A percentile compares a stretch with the other conserved stretches of the same genome.
Conservation (phyloP, 805 yeast genomes). For the Maudiozyma serrabonitensis region DNA sequence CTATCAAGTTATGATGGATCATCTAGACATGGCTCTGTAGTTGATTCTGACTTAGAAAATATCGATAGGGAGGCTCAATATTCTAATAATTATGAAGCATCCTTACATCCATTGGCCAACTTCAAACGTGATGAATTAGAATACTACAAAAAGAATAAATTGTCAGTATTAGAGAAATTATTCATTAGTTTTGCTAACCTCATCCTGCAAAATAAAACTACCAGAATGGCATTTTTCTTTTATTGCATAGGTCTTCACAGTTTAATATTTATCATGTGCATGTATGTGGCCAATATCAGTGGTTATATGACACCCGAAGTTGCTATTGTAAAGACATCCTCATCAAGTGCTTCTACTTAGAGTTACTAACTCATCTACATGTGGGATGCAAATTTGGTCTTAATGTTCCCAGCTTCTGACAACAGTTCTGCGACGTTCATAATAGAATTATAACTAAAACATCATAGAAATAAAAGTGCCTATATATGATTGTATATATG, state of each 20-base stretch:
- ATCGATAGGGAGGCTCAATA: slow-evolving; percentile 51
- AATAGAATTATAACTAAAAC: too few relatives aligned
- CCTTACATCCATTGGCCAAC: slow-evolving; percentile 73
- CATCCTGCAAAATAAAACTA: slow-evolving; percentile 61
- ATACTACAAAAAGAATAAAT: slow-evolving; percentile 51
- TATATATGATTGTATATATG: not conserved
- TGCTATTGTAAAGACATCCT: slow-evolving; percentile 18
- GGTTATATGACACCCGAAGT: slow-evolving; percentile 39
- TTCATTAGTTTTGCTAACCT: slow-evolving; percentile 63
- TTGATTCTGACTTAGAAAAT: slow-evolving; percentile 16
- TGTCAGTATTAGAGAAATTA: slow-evolving; percentile 73
- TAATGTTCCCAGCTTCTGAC: not conserved
- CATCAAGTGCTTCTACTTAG: not conserved
- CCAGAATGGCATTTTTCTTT: slow-evolving; percentile 60
- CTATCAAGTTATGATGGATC: slow-evolving; percentile 40
- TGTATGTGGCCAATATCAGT: slow-evolving; percentile 41
- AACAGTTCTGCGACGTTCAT: too few relatives aligned
- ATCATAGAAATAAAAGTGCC: too few relatives aligned
- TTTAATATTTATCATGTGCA: slow-evolving; percentile 54
- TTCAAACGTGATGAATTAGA: slow-evolving; percentile 72
- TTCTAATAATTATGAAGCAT: slow-evolving; percentile 59
- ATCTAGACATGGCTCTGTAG: slow-evolving; percentile 19
- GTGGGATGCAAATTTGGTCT: not conserved
- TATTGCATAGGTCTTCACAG: slow-evolving; percentile 72
- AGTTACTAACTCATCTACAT: not conserved